Conservation (phyloP, 495 filamentous ascomycete species). For the Penicillium atrosanguineum region DNA sequence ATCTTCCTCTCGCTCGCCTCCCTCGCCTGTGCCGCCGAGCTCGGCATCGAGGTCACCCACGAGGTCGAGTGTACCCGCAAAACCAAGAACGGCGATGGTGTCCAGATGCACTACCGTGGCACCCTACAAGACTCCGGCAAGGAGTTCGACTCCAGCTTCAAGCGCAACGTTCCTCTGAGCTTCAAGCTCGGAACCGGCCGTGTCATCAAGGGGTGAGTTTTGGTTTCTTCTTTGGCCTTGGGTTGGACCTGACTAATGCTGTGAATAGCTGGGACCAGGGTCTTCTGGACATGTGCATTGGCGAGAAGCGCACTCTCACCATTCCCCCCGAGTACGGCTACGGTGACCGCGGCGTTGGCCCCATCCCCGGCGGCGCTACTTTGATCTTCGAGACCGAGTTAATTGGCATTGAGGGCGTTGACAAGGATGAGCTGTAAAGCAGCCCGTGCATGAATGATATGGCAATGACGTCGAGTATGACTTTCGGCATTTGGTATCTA, state of each 20-base stretch:
- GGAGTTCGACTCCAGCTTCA: conserved; percentile 64
- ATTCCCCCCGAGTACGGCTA: conserved; percentile 88
- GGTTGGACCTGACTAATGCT: neutral
- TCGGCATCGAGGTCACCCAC: conserved; percentile 74
- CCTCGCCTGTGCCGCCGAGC: conserved; percentile 43
- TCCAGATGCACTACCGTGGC: conserved; percentile 85
- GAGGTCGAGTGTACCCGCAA: conserved; percentile 71
- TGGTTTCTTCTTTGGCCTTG: neutral
- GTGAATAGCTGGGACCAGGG: conserved; percentile 77
- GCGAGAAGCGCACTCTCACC: conserved; percentile 88
- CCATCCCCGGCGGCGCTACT: conserved; percentile 76
- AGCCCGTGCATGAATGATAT: neutral
- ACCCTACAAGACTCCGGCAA: conserved; percentile 56
- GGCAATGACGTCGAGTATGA: neutral
- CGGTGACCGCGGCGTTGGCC: conserved; percentile 69
- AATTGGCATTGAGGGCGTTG: conserved; percentile 79
- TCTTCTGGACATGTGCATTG: conserved; percentile 91
- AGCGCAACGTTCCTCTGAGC: conserved; percentile 68
- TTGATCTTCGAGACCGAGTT: conserved; percentile 93
- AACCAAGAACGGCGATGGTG: conserved; percentile 70
- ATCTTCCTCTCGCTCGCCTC: conserved; percentile 56
- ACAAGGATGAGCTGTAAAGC: conserved; percentile 54
- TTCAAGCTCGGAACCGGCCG: conserved; percentile 77
- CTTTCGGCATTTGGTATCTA: neutral
- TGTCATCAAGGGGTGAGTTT: conserved; percentile 77